phyloP scores from a whole-genome alignment of 176 grass and related monocot genomes.

The Avena sativa region DNA sequence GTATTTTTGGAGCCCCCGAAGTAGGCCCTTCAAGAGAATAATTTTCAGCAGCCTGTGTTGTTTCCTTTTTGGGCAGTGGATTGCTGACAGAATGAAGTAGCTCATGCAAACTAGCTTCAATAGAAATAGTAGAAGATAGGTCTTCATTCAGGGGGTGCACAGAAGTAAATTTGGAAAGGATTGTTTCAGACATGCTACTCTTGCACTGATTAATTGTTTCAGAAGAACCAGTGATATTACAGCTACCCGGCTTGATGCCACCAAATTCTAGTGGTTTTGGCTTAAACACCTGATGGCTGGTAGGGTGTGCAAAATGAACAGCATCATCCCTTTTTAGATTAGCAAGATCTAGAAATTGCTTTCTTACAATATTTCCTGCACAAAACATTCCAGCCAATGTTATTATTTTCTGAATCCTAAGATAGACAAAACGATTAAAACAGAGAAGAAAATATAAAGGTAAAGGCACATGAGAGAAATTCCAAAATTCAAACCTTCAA shows the following conservation, averaged over 20 bases:
- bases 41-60: constrained; percentile 5
- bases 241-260: constrained; percentile 11
- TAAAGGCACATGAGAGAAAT: background rate
- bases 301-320: constrained; percentile 9
- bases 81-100: background rate
- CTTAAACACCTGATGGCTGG: background rate
- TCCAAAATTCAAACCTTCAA: background rate
- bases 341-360: constrained; percentile 3
- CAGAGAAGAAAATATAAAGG: background rate
- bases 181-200: too few relatives aligned
- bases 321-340: background rate
- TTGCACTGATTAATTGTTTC: background rate
- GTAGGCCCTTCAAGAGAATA: constrained; percentile 16
- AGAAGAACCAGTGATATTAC: background rate
- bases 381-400: background rate
- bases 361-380: constrained; percentile 27
- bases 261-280: constrained; percentile 32
- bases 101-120: constrained; percentile 7
- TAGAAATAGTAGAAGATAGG: background rate
- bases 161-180: background rate
- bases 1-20: constrained; percentile 18
- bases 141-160: background rate
- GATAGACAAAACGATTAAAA: constrained; percentile 6
- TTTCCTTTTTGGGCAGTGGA: constrained; percentile 16
- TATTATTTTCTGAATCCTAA: constrained; percentile 21